Percentiles rank a stretch among this genome's conserved stretches.
phyloP scores from a whole-genome alignment of 768 basidiomycete genomes.

The Mycena alexandri region DNA sequence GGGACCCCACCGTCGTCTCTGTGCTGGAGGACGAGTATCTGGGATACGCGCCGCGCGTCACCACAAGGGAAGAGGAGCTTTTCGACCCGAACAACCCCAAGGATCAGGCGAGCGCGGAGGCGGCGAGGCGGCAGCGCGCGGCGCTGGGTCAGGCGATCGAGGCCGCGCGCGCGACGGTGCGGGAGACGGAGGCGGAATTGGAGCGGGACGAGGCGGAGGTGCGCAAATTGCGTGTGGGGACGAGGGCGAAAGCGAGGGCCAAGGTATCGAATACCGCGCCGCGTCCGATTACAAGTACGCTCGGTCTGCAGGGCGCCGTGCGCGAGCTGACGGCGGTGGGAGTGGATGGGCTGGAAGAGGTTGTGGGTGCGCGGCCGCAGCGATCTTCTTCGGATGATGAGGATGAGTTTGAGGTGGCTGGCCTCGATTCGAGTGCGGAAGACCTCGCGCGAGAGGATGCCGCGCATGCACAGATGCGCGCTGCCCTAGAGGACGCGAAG shows the following conservation, averaged over 20 bases:
- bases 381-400: too few species aligned
- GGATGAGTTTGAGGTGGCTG: too few species aligned
- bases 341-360: too few species aligned
- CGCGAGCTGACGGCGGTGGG: too few species aligned
- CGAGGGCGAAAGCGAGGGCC: not conserved
- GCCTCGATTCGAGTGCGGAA: not conserved
- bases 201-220: conserved; percentile 8
- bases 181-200: conserved; percentile 26
- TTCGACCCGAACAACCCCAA: too few species aligned
- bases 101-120: not conserved
- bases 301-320: too few species aligned
- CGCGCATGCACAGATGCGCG: conserved; percentile 16
- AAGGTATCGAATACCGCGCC: too few species aligned
- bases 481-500: conserved; percentile 26
- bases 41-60: conserved; percentile 44
- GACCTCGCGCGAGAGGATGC: not conserved
- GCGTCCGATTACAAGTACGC: too few species aligned
- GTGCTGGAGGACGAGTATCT: conserved; percentile 47
- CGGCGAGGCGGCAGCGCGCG: not conserved
- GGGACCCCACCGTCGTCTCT: conserved; percentile 50
- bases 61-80: conserved; percentile 23
- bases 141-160: conserved; percentile 20
- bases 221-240: not conserved
- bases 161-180: not conserved
- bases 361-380: too few species aligned